Evolutionary conservation across 1,284 basidiomycete species (phyloP).

Genomic region (Leccinum ponderosum): DNA sequence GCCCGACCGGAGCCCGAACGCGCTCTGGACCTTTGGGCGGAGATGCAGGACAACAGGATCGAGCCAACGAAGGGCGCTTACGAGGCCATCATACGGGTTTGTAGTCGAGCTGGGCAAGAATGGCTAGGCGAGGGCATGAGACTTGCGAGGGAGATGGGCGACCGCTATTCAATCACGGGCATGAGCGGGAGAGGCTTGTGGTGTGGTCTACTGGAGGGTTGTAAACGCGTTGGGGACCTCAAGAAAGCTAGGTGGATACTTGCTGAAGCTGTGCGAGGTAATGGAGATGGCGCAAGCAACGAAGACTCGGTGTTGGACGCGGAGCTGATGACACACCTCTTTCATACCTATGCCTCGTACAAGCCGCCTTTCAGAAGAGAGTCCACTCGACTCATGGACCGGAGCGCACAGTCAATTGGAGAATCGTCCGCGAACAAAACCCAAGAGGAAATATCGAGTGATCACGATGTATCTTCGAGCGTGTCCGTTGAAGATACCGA

Average conservation of each 20-base stretch:
- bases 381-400: slow-evolving; percentile 40
- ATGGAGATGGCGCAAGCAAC: slow-evolving; percentile 26
- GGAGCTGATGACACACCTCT: slow-evolving; percentile 79
- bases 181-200: slow-evolving; percentile 55
- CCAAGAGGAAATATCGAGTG: background rate
- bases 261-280: slow-evolving; percentile 72
- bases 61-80: slow-evolving; percentile 73
- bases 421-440: slow-evolving; percentile 12
- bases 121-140: slow-evolving; percentile 80
- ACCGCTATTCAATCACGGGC: slow-evolving; percentile 31
- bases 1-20: slow-evolving; percentile 78
- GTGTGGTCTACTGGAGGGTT: slow-evolving; percentile 84
- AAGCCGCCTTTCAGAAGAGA: slow-evolving; percentile 64
- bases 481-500: background rate
- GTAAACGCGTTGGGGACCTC: slow-evolving; percentile 85
- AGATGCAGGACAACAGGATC: slow-evolving; percentile 72
- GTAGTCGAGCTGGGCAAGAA: slow-evolving; percentile 59
- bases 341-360: slow-evolving; percentile 88
- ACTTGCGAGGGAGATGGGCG: slow-evolving; percentile 79
- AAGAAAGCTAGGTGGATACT: slow-evolving; percentile 87
- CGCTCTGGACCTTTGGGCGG: slow-evolving; percentile 90
- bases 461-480: background rate
- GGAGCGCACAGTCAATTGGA: slow-evolving; percentile 3
- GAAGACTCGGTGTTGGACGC: slow-evolving; percentile 52
- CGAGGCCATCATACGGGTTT: slow-evolving; percentile 80